A percentile compares a stretch with the other conserved stretches of the same genome.
Conservation (phyloP, 2,329 filamentous ascomycete species). For the Neofusicoccum cordaticola region DNA sequence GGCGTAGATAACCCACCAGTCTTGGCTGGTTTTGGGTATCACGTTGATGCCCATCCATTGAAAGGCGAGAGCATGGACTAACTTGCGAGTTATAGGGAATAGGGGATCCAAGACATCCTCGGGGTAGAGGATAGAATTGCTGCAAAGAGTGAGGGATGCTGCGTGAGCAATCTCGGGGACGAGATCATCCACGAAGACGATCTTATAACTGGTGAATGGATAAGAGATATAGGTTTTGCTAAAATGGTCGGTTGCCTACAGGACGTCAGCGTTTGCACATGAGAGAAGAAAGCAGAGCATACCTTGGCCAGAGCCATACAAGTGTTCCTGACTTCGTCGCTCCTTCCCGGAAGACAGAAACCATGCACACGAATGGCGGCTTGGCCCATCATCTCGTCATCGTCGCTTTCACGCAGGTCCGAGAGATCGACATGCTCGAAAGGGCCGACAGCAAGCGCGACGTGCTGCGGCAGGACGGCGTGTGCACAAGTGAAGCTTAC, state of each 20-base stretch:
- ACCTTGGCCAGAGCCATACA: slow-evolving; percentile 70
- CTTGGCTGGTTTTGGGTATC: slow-evolving; percentile 73
- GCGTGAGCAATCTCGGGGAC: slow-evolving; percentile 70
- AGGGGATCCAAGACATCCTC: slow-evolving; percentile 82
- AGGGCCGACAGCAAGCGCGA: slow-evolving; percentile 90
- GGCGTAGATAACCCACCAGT: slow-evolving; percentile 86
- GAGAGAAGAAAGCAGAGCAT: slow-evolving; percentile 34
- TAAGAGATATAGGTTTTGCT: slow-evolving; percentile 85
- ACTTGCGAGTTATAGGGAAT: slow-evolving; percentile 72
- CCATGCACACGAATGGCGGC: slow-evolving; percentile 87
- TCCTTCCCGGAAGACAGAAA: slow-evolving; percentile 82
- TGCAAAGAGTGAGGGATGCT: slow-evolving; percentile 83
- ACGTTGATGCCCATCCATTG: slow-evolving; percentile 96
- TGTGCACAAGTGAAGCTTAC: slow-evolving; percentile 71
- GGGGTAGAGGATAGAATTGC: slow-evolving; percentile 78
- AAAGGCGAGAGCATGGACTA: slow-evolving; percentile 80
- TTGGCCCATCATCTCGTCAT: slow-evolving; percentile 84
- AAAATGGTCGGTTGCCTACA: slow-evolving; percentile 80
- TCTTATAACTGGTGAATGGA: slow-evolving; percentile 86
- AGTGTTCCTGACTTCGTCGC: slow-evolving; percentile 80
- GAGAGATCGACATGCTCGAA: slow-evolving; percentile 92
- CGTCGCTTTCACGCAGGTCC: slow-evolving; percentile 83
- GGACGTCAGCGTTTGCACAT: background rate
- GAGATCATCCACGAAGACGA: slow-evolving; percentile 92
- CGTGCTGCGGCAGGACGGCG: slow-evolving; percentile 68